A percentile compares a stretch with the other conserved stretches of the same genome.
Conservation (phyloP, 495 filamentous ascomycete genomes). For the Lophium mytilinum region DNA sequence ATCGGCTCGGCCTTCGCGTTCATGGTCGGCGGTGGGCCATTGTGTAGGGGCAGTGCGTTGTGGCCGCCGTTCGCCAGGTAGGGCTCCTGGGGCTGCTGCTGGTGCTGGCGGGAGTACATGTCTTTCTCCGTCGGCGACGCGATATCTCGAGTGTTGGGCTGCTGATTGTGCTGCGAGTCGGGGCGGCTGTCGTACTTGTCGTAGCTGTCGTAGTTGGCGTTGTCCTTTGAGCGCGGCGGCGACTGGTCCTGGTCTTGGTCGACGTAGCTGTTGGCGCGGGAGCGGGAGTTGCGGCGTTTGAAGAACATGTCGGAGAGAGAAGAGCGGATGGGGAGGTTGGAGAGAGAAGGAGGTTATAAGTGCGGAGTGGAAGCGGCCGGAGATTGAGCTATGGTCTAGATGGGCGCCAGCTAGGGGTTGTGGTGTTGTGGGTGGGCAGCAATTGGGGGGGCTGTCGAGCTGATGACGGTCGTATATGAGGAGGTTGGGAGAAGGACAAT, state of each 20-base stretch:
- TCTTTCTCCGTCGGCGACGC: slow-evolving; percentile 13
- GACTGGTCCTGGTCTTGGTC: slow-evolving; percentile 10
- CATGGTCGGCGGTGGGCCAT: slow-evolving; percentile 9
- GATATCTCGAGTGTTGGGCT: neutral
- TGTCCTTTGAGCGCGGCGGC: slow-evolving; percentile 13
- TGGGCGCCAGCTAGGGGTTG: neutral
- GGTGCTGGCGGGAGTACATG: slow-evolving; percentile 21
- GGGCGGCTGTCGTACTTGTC: slow-evolving; percentile 23
- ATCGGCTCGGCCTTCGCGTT: slow-evolving; percentile 27
- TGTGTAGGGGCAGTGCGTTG: slow-evolving; percentile 16
- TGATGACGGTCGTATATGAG: no score
- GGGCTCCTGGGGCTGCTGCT: slow-evolving; percentile 14
- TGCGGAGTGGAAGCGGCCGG: neutral
- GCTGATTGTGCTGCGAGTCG: slow-evolving; percentile 15
- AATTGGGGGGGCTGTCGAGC: no score
- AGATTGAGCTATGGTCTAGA: slow-evolving; percentile 1
- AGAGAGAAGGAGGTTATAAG: slow-evolving; percentile 4
- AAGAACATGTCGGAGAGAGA: slow-evolving; percentile 24
- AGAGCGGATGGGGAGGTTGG: slow-evolving; percentile 1
- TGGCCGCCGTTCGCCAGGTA: neutral
- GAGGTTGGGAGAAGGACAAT: no score
- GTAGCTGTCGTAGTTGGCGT: slow-evolving; percentile 22
- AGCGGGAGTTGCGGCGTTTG: slow-evolving; percentile 14
- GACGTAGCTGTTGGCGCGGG: slow-evolving; percentile 23
- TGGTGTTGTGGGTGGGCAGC: no score